Conservation (phyloP, 2,329 filamentous ascomycete species). For the Camillea tinctor region DNA sequence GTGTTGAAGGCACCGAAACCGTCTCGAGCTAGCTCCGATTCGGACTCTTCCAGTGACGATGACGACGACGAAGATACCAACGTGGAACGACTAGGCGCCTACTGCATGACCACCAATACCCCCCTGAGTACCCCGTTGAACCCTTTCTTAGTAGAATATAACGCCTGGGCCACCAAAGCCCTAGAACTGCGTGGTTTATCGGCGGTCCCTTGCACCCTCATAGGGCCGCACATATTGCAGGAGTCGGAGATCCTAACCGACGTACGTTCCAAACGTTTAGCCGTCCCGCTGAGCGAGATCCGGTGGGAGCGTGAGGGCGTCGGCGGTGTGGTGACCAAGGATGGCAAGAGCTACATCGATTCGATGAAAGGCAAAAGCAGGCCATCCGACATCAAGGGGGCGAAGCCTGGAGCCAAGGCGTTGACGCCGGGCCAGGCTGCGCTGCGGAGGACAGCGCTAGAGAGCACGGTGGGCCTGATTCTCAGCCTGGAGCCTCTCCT, state of each 20-base stretch:
- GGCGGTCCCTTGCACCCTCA: conserved; percentile 73
- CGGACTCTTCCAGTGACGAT: conserved; percentile 27
- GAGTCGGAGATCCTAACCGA: conserved; percentile 71
- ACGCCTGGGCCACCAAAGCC: conserved; percentile 75
- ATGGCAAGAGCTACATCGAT: conserved; percentile 60
- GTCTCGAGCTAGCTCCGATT: conserved; percentile 28
- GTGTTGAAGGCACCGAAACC: conserved; percentile 44
- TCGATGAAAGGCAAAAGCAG: conserved; percentile 49
- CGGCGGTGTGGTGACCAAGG: conserved; percentile 60
- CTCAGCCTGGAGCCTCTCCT: conserved; percentile 82
- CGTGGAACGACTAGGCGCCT: conserved; percentile 72
- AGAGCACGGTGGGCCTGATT: conserved; percentile 79
- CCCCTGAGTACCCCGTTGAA: conserved; percentile 80
- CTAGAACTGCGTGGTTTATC: conserved; percentile 70
- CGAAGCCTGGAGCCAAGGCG: conserved; percentile 44
- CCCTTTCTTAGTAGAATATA: conserved; percentile 78
- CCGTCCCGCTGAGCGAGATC: conserved; percentile 81
- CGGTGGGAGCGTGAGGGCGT: conserved; percentile 82
- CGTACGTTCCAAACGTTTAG: conserved; percentile 72
- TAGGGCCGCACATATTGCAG: conserved; percentile 75
- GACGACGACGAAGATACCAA: conserved; percentile 59
- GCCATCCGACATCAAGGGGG: conserved; percentile 29
- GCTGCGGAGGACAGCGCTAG: conserved; percentile 74
- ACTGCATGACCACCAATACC: conserved; percentile 78
- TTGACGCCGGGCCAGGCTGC: conserved; percentile 70